A percentile compares a stretch with the other conserved stretches of the same genome.
These are phyloP conservation scores for Talaromyces sp. DNA, from an alignment of 2,329 filamentous ascomycete genomes.

Conservation along the genomic window DNA sequence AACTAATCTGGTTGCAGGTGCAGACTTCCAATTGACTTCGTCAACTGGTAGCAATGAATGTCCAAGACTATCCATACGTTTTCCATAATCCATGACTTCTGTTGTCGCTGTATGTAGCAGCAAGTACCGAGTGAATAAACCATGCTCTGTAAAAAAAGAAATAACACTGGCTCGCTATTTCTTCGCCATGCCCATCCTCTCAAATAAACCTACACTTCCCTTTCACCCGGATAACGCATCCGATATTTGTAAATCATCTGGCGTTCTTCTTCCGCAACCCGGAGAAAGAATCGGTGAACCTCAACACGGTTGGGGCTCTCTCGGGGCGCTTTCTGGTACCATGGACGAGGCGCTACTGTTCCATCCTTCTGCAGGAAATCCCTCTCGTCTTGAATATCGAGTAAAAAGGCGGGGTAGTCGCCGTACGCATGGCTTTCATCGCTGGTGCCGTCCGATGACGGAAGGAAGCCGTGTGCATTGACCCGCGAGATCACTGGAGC, in stretches of 20 bases:
- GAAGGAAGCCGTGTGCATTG: conserved; percentile 24
- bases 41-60: background rate
- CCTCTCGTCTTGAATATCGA: background rate
- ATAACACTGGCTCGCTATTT: background rate
- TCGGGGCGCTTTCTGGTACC: conserved; percentile 13
- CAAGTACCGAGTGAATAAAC: background rate
- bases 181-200: background rate
- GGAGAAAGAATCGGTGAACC: conserved; percentile 19
- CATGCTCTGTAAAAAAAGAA: background rate
- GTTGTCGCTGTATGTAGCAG: background rate
- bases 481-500: conserved; percentile 22
- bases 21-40: background rate
- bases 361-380: background rate
- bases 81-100: background rate
- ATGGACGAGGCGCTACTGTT: background rate
- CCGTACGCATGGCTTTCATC: conserved; percentile 8
- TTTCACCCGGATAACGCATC: conserved; percentile 3
- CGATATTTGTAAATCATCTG: conserved; percentile 16
- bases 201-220: background rate
- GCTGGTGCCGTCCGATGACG: conserved; percentile 23
- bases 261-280: conserved; percentile 19
- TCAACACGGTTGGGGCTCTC: conserved; percentile 14
- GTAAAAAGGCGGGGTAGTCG: background rate
- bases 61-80: background rate
- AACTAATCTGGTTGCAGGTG: background rate